These are phyloP conservation scores for Peronosclerospora sorghi DNA, from an alignment of 352 stramenopile species.

Conservation along the genomic window DNA sequence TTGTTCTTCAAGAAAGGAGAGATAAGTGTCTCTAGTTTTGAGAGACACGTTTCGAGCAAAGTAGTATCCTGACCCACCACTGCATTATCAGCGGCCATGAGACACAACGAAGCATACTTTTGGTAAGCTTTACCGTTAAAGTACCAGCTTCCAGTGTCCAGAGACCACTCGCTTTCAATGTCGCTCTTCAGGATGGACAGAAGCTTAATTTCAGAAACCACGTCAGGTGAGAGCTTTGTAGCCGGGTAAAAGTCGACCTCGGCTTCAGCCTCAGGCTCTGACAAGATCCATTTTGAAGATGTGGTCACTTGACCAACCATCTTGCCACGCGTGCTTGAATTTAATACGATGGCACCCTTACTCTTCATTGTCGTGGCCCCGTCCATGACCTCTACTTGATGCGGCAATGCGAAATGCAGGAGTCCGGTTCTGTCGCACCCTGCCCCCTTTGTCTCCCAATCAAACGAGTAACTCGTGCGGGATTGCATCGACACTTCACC, in stretches of 20 bases:
- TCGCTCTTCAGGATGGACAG: conserved; percentile 36
- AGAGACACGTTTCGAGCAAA: conserved; percentile 35
- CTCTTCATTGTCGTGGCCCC: conserved; percentile 1
- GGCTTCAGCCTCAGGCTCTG: conserved; percentile 34
- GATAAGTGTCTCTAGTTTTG: conserved; percentile 45
- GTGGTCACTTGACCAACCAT: conserved; percentile 45
- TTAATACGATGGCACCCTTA: conserved; percentile 25
- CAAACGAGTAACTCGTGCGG: conserved; percentile 50
- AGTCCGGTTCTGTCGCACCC: conserved; percentile 36
- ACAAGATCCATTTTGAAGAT: conserved; percentile 34
- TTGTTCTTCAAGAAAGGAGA: conserved; percentile 52
- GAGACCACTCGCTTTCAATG: conserved; percentile 43
- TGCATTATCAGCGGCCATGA: conserved; percentile 45
- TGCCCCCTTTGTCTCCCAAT: conserved; percentile 46
- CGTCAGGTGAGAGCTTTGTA: conserved; percentile 22
- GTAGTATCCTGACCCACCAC: conserved; percentile 41
- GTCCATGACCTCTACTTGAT: conserved; percentile 45
- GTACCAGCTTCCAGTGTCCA: conserved; percentile 49
- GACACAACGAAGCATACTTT: conserved; percentile 70
- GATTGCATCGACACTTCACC: conserved; percentile 35
- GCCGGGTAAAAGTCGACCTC: conserved; percentile 53
- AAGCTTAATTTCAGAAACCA: conserved; percentile 30
- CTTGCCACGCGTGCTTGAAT: conserved; percentile 47
- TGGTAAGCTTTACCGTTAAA: conserved; percentile 69
- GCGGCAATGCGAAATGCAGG: conserved; percentile 57